Evolutionary conservation across 352 stramenopile species (phyloP).

Genomic region (Pythium grandisporangium): DNA sequence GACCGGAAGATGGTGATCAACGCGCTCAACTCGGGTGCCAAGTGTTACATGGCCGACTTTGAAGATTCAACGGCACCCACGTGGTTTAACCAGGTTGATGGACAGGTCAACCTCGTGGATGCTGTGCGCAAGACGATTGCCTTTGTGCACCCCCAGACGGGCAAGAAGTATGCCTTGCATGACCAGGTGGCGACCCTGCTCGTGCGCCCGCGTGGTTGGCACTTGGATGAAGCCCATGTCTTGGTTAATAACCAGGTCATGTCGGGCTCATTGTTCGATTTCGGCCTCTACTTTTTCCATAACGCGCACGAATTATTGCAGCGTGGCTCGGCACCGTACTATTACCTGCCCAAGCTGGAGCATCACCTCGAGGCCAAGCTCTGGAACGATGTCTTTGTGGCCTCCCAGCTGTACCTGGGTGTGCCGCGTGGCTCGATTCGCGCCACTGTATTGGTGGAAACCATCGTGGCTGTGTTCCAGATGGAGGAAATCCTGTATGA

Average conservation of each 20-base stretch:
- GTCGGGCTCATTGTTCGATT: conserved; percentile 93
- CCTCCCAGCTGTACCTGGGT: conserved; percentile 87
- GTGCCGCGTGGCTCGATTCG: conserved; percentile 89
- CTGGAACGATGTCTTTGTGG: conserved; percentile 96
- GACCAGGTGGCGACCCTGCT: conserved; percentile 84
- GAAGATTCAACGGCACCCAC: conserved; percentile 92
- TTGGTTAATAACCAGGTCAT: conserved; percentile 90
- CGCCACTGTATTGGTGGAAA: conserved; percentile 95
- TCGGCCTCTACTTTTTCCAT: conserved; percentile 95
- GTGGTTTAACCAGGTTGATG: conserved; percentile 91
- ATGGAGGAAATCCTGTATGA: conserved; percentile 97
- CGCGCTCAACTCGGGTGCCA: conserved; percentile 91
- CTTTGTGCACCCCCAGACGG: conserved; percentile 55
- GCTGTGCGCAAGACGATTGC: conserved; percentile 88
- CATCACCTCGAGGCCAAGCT: conserved; percentile 92
- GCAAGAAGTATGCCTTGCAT: conserved; percentile 72
- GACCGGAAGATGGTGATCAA: conserved; percentile 98
- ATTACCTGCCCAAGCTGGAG: conserved; percentile 96
- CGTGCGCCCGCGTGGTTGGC: conserved; percentile 90
- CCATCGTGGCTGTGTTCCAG: conserved; percentile 94
- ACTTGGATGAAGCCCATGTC: conserved; percentile 93
- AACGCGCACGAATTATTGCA: conserved; percentile 87
- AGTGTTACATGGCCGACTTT: conserved; percentile 96
- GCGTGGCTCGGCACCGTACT: conserved; percentile 87
- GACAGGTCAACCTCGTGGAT: conserved; percentile 91